Evolutionary conservation across 1,284 basidiomycete species (phyloP).

Genomic region (Trichosporon ovoides): DNA sequence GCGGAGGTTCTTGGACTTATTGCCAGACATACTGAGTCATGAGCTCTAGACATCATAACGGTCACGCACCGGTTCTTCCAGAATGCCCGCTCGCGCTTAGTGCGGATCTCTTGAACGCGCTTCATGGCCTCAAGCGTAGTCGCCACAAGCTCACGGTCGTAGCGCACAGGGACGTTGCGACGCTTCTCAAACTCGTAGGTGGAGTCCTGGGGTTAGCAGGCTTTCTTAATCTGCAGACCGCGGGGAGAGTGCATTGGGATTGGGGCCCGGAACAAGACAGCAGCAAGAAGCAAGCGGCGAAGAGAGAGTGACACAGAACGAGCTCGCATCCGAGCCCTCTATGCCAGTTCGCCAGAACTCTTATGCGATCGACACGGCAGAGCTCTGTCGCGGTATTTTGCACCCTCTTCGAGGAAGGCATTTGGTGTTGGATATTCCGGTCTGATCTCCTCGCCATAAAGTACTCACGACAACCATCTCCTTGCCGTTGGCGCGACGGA

Average conservation of each 20-base stretch:
- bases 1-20: slow-evolving; percentile 40
- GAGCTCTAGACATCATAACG: neutral
- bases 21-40: slow-evolving; percentile 67
- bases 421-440: neutral
- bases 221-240: neutral
- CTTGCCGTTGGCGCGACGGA: slow-evolving; percentile 97
- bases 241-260: neutral
- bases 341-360: no score
- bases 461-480: slow-evolving; percentile 93
- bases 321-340: no score
- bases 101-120: slow-evolving; percentile 87
- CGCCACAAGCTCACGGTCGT: slow-evolving; percentile 88
- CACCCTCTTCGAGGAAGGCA: no score
- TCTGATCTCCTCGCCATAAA: neutral
- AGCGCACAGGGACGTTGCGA: slow-evolving; percentile 94
- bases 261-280: neutral
- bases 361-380: no score
- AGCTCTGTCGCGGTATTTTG: no score
- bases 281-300: no score
- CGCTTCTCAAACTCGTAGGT: slow-evolving; percentile 99
- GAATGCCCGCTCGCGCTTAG: slow-evolving; percentile 89
- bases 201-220: slow-evolving; percentile 63
- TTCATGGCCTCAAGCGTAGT: slow-evolving; percentile 98
- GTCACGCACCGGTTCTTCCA: slow-evolving; percentile 77
- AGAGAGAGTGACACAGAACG: no score